Evolutionary conservation across 2,329 filamentous ascomycete genomes (phyloP).

Genomic region (Fusarium annulatum): DNA sequence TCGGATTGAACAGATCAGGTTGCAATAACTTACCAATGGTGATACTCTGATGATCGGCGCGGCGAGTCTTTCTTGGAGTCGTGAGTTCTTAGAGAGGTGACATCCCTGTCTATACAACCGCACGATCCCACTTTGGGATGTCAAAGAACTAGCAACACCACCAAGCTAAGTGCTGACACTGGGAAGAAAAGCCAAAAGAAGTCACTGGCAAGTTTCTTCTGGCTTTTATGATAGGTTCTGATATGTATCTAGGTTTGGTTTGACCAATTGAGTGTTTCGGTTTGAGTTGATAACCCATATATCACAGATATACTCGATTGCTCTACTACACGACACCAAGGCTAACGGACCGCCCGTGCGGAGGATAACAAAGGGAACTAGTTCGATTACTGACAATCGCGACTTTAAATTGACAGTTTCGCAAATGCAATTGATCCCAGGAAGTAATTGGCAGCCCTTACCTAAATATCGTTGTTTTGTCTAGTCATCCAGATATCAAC

Average conservation of each 20-base stretch:
- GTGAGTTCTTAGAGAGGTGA: neutral
- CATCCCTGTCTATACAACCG: conserved; percentile 17
- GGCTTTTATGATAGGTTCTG: neutral
- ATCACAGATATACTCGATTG: neutral
- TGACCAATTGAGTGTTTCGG: neutral
- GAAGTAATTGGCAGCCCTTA: neutral
- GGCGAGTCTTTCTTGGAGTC: neutral
- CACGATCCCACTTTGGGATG: conserved; percentile 23
- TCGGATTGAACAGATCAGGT: too few relatives aligned
- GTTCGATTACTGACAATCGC: neutral
- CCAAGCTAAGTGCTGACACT: conserved; percentile 19
- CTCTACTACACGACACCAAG: neutral
- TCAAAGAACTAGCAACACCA: conserved; percentile 28
- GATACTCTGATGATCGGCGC: neutral
- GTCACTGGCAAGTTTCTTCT: neutral
- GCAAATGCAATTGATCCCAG: neutral
- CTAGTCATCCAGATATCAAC: neutral
- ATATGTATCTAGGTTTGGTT: neutral
- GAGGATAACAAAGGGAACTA: conserved; percentile 17
- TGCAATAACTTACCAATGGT: neutral
- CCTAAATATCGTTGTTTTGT: neutral
- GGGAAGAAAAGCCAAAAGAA: conserved; percentile 1
- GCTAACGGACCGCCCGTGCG: neutral
- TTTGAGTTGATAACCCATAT: neutral
- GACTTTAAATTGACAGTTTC: neutral